A percentile compares a stretch with the other conserved stretches of the same genome.
phyloP scores from a whole-genome alignment of 2,329 filamentous ascomycete genomes.

The Ophiostoma himal-ulmi region DNA sequence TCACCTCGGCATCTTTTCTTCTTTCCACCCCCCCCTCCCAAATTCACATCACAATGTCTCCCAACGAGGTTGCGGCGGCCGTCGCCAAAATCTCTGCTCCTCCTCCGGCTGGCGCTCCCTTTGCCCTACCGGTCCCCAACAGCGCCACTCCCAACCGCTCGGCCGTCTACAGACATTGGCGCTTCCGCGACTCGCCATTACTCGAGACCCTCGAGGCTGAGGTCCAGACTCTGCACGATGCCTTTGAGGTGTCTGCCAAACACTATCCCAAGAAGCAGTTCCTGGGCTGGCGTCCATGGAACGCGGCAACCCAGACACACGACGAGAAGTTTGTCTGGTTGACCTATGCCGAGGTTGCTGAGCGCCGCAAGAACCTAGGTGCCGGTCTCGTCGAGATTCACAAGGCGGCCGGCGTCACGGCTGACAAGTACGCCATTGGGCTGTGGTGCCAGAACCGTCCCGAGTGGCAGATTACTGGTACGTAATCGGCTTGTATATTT shows the following conservation, averaged over 20 bases:
- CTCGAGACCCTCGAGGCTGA: constrained; percentile 66
- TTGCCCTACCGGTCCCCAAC: constrained; percentile 70
- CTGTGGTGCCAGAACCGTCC: constrained; percentile 83
- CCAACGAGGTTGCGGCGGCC: constrained; percentile 36
- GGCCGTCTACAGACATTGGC: constrained; percentile 77
- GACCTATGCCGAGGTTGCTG: constrained; percentile 71
- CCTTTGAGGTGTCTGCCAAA: constrained; percentile 65
- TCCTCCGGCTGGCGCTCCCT: constrained; percentile 70
- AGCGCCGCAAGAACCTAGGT: constrained; percentile 76
- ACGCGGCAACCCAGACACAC: constrained; percentile 65
- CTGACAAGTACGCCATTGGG: constrained; percentile 65
- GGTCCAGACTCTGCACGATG: constrained; percentile 67
- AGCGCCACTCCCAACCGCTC: constrained; percentile 67
- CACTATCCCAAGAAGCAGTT: constrained; percentile 62
- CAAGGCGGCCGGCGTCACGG: constrained; percentile 61
- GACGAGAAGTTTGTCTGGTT: constrained; percentile 74
- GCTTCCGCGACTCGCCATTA: constrained; percentile 63
- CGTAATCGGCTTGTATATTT: constrained; percentile 26
- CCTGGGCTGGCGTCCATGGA: constrained; percentile 75
- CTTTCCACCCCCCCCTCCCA: not conserved
- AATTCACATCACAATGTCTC: constrained; percentile 32
- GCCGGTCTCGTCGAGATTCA: constrained; percentile 80
- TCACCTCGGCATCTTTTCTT: constrained; percentile 10
- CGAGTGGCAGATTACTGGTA: constrained; percentile 80
- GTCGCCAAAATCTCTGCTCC: constrained; percentile 51